phyloP scores from a whole-genome alignment of 768 basidiomycete genomes.

The Pholiota microspora region DNA sequence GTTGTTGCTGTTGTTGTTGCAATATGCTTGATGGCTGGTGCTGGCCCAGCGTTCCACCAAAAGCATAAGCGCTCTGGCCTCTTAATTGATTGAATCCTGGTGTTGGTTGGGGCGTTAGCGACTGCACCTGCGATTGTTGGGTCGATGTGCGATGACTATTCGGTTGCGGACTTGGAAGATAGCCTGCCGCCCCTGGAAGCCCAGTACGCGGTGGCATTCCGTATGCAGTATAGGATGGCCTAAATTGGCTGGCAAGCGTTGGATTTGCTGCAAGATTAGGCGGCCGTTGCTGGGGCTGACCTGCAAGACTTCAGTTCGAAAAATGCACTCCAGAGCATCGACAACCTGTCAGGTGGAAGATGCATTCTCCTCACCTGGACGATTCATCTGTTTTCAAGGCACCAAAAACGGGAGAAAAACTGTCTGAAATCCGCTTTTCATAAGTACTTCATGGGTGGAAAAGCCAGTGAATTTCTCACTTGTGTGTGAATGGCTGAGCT shows the following conservation, averaged over 20 bases:
- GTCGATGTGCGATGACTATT: constrained; percentile 59
- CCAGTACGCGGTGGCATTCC: constrained; percentile 59
- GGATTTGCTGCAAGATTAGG: constrained; percentile 71
- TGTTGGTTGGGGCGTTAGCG: constrained; percentile 53
- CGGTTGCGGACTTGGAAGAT: constrained; percentile 56
- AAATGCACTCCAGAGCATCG: constrained; percentile 18
- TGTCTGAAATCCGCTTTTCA: constrained; percentile 10
- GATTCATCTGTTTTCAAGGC: constrained; percentile 50
- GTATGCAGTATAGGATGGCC: constrained; percentile 52
- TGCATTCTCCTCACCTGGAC: constrained; percentile 45
- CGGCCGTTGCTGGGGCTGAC: constrained; percentile 81
- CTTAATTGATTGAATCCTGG: constrained; percentile 65
- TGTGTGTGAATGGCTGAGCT: constrained; percentile 18
- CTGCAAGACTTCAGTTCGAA: constrained; percentile 36
- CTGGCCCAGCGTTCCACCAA: constrained; percentile 56
- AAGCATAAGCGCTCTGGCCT: constrained; percentile 62
- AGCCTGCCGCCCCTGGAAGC: constrained; percentile 42
- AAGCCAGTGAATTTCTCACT: constrained; percentile 17
- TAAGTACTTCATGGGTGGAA: constrained; percentile 9
- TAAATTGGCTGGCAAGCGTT: constrained; percentile 60
- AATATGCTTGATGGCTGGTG: constrained; percentile 41
- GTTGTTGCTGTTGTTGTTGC: constrained; percentile 45
- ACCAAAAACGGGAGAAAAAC: constrained; percentile 27
- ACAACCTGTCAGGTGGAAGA: constrained; percentile 6
- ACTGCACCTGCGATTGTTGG: constrained; percentile 53